Evolutionary conservation across 306 rosid species (phyloP).

Genomic region (Castanea sativa): DNA sequence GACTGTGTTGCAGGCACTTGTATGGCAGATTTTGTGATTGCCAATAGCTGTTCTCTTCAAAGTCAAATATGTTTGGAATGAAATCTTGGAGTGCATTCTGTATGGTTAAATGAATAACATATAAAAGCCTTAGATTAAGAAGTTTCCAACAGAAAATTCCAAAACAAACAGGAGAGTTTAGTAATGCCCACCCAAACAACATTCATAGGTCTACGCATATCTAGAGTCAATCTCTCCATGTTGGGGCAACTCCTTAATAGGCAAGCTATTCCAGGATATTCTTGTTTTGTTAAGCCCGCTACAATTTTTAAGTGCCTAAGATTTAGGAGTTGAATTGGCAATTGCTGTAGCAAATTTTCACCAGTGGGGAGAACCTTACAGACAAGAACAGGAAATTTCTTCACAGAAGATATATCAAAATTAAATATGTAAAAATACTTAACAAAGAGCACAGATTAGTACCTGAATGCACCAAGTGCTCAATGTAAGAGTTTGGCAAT

Average conservation of each 20-base stretch:
- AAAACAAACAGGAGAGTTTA: not conserved
- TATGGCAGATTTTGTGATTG: not conserved
- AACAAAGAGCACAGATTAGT: not conserved
- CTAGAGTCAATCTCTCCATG: slow-evolving; percentile 11
- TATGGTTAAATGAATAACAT: not conserved
- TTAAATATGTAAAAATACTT: not conserved
- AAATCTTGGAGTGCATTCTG: slow-evolving; percentile 11
- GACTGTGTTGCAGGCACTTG: slow-evolving; percentile 6
- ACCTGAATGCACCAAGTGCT: slow-evolving; percentile 21
- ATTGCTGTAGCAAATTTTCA: slow-evolving; percentile 5
- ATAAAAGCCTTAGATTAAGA: not conserved
- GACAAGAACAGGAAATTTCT: not conserved
- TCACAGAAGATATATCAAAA: not conserved
- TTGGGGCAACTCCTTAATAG: slow-evolving; percentile 14
- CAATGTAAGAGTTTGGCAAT: slow-evolving; percentile 3
- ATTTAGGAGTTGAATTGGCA: slow-evolving; percentile 2
- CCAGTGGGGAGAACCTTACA: slow-evolving; percentile 15
- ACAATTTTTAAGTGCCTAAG: slow-evolving; percentile 2
- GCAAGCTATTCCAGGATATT: slow-evolving; percentile 16
- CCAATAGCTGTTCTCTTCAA: slow-evolving; percentile 17
- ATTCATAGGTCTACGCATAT: not conserved
- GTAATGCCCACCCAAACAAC: slow-evolving; percentile 8
- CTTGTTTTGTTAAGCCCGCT: slow-evolving; percentile 9
- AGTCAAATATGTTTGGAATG: slow-evolving; percentile 9
- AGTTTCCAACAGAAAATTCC: not conserved